Base-by-base conservation (phyloP, 345 rosid genomes). In the Orychophragmus violaceus region DNA sequence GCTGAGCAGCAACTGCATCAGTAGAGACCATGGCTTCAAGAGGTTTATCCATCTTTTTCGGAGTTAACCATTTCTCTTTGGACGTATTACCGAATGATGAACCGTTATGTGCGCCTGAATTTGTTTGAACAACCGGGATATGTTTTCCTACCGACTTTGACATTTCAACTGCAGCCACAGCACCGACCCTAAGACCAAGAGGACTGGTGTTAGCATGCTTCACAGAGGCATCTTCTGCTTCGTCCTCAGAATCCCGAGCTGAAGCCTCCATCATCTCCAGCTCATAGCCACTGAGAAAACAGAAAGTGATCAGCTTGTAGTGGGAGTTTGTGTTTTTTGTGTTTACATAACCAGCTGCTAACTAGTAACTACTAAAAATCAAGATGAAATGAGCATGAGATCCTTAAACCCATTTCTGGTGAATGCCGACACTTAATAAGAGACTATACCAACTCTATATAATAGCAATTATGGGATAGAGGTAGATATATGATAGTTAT, bases 161-260 rank as follows among this genome's bases (percentile, higher is more conserved):
- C 36, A 62, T 65, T 48, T 65, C 76, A 61, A 24, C 50, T 11
- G 80, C 67, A 68, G 55, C 62, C 22, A 50, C 46, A 49, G 74
- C 77, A 44, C 68, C 77, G 7, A 59, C 66, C 73, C 79, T 81
- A 42, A 71, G 66, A 76, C 45, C 77, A 63, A 57, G 70, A 50
- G 92, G 95, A 62, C 85, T 87, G 54, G 48, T 79, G 30, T 76
- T 65, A 48, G 27, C 76, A 66, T 72, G 88, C 82, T 66, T 82
- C 28, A 32, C 35, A 33, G 48, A 23, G 51, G 74, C 68, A 37
- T 66, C 79, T 56, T 68, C 92, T 45, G 70, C 80, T 62, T 89
- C 96, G 36, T 90, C 96, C 60, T 95, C 97, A 36, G 96, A 95
- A 84, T 95, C 96, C 68, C 75, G 83, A 61, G 96, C 97, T 79